Evolutionary conservation across 495 filamentous ascomycete genomes (phyloP), one percentile per base, ranked within the genome.

Genomic region (Rostrohypoxylon terebratum): DNA sequence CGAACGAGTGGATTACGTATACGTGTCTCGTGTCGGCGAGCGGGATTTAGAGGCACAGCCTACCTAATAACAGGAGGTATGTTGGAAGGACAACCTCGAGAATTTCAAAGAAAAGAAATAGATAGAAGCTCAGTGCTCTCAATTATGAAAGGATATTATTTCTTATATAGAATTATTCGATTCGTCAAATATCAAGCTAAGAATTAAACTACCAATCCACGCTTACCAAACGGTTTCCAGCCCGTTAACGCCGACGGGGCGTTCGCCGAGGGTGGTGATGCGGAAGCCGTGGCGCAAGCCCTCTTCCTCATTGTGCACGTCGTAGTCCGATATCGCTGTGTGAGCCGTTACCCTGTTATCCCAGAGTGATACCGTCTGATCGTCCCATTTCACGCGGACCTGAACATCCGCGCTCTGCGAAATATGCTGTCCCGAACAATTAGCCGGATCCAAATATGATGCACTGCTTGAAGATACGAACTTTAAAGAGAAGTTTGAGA

Each of bases 331-430:
- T 48, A 87, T 86, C 11, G 84, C 84, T n/a, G 84, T 85, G 67
- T 87, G 85, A 3, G 83, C 82, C 1, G 85, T 87, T 11, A 89
- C 86, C 4, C 91, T 83, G 67, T 94, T 94, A 67, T 94, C 92
- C 92, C 92, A 93, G 63, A 94, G 81, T 0, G 90, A 90, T 23
- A 94, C 89, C 23, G 90, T 91, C 45, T 88, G 83, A 72, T 90
- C 85, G 60, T 86, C 83, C 91, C 91, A 93, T 71, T 87, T 85
- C 73, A 93, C 92, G 18, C 91, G 87, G 11, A 87, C 90, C 73
- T 93, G 90, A 45, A 88, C 79, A 75, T 94, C 92, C 71, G 90
- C 88, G 1, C 80, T 78, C 25, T 77, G 65, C 9, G 81, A 80
- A 54, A 83, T 83, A 60, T 81, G 80, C 75, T 80, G 16, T 42